Conservation (phyloP, 1,284 basidiomycete species). For the Marasmius sp. region DNA sequence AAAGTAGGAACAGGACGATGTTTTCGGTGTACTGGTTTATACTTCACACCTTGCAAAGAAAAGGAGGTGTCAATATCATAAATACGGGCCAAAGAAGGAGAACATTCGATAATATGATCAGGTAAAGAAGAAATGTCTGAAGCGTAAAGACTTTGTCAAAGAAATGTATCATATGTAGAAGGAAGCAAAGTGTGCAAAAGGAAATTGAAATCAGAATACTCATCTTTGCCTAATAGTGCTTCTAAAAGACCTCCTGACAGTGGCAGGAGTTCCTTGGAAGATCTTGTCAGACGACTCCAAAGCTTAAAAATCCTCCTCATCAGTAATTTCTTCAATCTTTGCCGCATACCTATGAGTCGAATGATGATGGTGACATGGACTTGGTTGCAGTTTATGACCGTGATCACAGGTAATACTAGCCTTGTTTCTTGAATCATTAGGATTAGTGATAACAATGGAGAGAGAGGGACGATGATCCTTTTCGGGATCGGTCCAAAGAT, state of each 20-base stretch:
- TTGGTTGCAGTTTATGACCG: neutral
- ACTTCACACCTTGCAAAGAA: constrained; percentile 18
- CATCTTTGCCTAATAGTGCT: constrained; percentile 14
- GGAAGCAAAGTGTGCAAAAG: constrained; percentile 15
- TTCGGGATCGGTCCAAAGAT: constrained; percentile 21
- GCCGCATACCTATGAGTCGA: too few relatives aligned
- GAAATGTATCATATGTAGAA: constrained; percentile 17
- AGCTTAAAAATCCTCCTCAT: constrained; percentile 12
- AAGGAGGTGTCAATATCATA: neutral
- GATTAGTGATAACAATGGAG: constrained; percentile 12
- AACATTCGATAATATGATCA: constrained; percentile 20
- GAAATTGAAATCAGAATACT: constrained; percentile 15
- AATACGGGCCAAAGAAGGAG: constrained; percentile 29
- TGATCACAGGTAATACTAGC: neutral
- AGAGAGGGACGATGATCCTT: neutral
- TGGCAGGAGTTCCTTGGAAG: constrained; percentile 11
- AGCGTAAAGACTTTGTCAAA: constrained; percentile 1
- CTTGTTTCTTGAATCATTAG: constrained; percentile 10
- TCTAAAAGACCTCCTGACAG: constrained; percentile 17
- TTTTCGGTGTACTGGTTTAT: constrained; percentile 31
- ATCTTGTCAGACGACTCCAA: constrained; percentile 7
- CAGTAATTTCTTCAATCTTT: constrained; percentile 3
- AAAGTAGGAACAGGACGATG: constrained; percentile 30
- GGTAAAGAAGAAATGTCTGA: too few relatives aligned
- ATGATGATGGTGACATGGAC: constrained; percentile 1